Base-by-base conservation (phyloP, 768 basidiomycete species). In the Tubosaeta sp. region DNA sequence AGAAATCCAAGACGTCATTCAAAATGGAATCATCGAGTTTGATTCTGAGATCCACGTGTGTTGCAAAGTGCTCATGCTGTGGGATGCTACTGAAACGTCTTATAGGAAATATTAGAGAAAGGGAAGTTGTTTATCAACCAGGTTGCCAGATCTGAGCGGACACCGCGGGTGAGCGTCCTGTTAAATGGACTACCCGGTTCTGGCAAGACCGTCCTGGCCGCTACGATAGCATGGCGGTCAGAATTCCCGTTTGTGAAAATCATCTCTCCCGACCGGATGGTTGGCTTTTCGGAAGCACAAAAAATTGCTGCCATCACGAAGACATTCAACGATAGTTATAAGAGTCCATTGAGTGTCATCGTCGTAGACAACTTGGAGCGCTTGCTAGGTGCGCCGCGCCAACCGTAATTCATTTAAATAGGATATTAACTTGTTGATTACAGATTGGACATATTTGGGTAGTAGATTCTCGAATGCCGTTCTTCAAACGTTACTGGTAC, bases 161-260 rank as follows among this genome's bases (percentile, higher is more conserved):
- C 97, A 0, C 95, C 91, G 4, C 84, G 95, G 42, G 97, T 98
- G 64, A 91, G 86, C 57, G 79, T 95, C 6, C 78, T 98, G 12
- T 75, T 98, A 42, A 88, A 95, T 60, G 97, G 95, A 5, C 85
- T 89, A 1, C 81, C 95, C 17, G 91, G 91, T 4, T 83, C 92
- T 9, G 97, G 97, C 16, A 98, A 98, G 74, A 95, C 95, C 0
- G 95, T 95, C 0, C 72, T 98, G 42, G 95, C 89, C 2, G 95
- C 93, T 6, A 88, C 90, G 5, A 95, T 98, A 51, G 97, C 95
- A 2, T 86, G 91, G 72, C 81, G 82, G 25, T 97, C 95, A n/a
- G 76, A 86, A 57, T 99, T 86, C 71, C 97, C 97, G 0, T 99
- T 99, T 76, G 95, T 99, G 76, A 98, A 99, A 69, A 79, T 99